Evolutionary conservation across 345 rosid genomes (phyloP), one percentile per base, ranked within the genome.

Genomic region (Euclidium syriacum): DNA sequence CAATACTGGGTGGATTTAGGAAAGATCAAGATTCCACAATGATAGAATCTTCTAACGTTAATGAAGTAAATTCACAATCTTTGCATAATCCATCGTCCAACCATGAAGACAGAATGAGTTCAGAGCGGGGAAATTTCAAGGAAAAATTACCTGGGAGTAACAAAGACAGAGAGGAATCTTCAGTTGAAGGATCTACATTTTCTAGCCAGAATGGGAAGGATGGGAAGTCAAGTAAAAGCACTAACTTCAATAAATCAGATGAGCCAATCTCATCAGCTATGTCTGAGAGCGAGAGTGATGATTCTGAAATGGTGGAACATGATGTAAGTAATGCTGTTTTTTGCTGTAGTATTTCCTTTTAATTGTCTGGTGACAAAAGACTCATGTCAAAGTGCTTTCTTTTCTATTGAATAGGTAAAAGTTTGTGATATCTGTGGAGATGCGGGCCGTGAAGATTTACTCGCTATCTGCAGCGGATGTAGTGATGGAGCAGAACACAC

Each of bases 341-440:
- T 62, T 32, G 17, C 10, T 48, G 67, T 36, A 25, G 36, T 22
- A 32, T 27, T 56, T 41, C 10, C 19, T 55, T 12, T 17, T 22
- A 23, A 8, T 27, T 35, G 7, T n/a, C n/a, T 7, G 6, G 12
- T 50, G 17, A 32, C 3, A 58, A 17, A 12, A 14, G 8, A 12
- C 15, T 26, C 23, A 20, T 52, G 50, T 56, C 52, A 60, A 41
- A 43, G 32, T 9, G 9, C 39, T 48, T 48, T 43, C 23, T 54
- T 60, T 62, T 60, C 35, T 23, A 36, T 73, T 78, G 54, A 72
- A 75, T 82, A 95, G 99, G 99, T 90, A 53, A 95, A 95, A 79
- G 99, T 95, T 43, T 95, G 99, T 63, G 99, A 95, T 77, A 90
- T 90, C 48, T 95, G 99, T 67, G 99, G 98, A 67, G 99, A 95